Percentiles rank a stretch among this genome's conserved stretches.
Conservation (phyloP, 495 filamentous ascomycete species). For the Thozetella sp. region DNA sequence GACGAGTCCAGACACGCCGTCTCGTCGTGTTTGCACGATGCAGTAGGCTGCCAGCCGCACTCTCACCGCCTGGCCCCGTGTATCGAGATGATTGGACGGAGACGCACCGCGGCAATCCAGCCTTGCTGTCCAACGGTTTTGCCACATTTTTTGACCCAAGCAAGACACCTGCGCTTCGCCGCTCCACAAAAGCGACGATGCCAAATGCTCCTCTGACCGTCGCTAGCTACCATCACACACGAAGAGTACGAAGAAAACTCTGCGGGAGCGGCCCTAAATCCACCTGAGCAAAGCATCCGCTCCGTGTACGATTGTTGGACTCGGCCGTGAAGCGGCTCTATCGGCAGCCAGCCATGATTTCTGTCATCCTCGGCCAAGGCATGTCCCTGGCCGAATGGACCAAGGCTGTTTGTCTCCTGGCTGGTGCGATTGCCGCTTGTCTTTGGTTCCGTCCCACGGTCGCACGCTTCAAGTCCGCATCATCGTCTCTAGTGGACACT, state of each 20-base stretch:
- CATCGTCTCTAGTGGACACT: conserved; percentile 1
- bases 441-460: conserved; percentile 11
- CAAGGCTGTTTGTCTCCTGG: conserved; percentile 13
- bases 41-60: no score
- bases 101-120: conserved; percentile 4
- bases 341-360: conserved; percentile 11
- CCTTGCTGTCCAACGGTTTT: neutral
- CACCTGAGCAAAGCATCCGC: conserved; percentile 1
- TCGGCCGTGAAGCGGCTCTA: neutral
- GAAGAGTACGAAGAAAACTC: conserved; percentile 3
- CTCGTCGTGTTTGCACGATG: no score
- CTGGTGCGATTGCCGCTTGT: conserved; percentile 12
- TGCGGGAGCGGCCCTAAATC: neutral
- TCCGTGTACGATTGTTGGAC: neutral
- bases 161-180: conserved; percentile 5
- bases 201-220: conserved; percentile 4
- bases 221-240: conserved; percentile 3
- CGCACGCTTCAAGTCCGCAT: conserved; percentile 1
- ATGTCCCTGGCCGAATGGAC: conserved; percentile 10
- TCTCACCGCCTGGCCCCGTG: neutral
- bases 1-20: no score
- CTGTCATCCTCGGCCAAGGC: conserved; percentile 6
- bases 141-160: no score
- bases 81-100: conserved; percentile 10
- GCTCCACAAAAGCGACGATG: no score